Evolutionary conservation across 352 stramenopile genomes (phyloP).

Genomic region (Aphanomyces invadans): DNA sequence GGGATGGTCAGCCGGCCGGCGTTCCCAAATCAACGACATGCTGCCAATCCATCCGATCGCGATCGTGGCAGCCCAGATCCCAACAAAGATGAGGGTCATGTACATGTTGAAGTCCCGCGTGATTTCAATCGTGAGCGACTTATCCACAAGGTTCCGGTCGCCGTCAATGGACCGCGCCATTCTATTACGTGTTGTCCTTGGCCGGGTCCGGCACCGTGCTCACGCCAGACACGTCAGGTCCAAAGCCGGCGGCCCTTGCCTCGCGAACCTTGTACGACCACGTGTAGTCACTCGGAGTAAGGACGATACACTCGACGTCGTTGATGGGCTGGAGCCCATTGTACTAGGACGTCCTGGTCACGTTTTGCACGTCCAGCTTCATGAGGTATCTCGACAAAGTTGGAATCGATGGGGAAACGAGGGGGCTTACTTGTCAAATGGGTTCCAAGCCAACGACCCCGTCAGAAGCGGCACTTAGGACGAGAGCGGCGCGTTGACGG

Average conservation of each 20-base stretch:
- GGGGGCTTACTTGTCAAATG: constrained; percentile 9
- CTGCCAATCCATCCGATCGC: constrained; percentile 23
- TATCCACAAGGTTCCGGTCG: neutral
- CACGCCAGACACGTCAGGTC: neutral
- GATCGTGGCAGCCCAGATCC: constrained; percentile 20
- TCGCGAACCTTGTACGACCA: constrained; percentile 3
- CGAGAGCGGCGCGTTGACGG: neutral
- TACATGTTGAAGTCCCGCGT: constrained; percentile 21
- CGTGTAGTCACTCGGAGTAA: constrained; percentile 2
- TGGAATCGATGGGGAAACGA: constrained; percentile 1
- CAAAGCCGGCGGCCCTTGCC: neutral
- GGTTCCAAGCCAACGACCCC: constrained; percentile 12
- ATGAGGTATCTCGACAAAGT: neutral
- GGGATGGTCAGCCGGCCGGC: constrained; percentile 10
- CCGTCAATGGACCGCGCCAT: neutral
- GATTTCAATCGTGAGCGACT: neutral
- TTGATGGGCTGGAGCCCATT: constrained; percentile 11
- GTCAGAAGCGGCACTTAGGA: constrained; percentile 6
- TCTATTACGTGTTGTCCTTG: constrained; percentile 1
- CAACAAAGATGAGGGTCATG: constrained; percentile 13
- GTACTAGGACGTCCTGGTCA: neutral
- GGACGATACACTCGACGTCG: neutral
- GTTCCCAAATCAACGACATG: constrained; percentile 22
- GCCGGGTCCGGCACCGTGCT: neutral
- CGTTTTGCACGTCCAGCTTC: constrained; percentile 9